Percentiles rank a stretch among this genome's conserved stretches.
Conservation (phyloP, 768 basidiomycete species). For the Mycena chlorophos region DNA sequence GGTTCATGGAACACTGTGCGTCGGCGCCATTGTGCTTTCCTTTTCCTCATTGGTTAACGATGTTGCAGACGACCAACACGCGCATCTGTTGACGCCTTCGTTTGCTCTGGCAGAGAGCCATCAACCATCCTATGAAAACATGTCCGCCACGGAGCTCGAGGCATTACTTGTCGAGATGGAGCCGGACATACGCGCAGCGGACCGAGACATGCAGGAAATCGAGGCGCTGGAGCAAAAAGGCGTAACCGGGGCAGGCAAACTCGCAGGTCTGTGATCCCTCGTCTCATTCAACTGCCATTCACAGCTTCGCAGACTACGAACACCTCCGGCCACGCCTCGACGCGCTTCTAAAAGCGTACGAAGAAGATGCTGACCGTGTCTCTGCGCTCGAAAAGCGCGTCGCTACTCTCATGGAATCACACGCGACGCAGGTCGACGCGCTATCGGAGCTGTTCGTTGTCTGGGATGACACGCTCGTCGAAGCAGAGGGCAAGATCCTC, state of each 20-base stretch:
- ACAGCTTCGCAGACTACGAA: conserved; percentile 52
- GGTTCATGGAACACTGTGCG: conserved; percentile 76
- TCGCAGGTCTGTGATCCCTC: conserved; percentile 46
- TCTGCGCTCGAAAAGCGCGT: conserved; percentile 65
- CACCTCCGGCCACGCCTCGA: conserved; percentile 67
- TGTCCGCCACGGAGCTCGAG: conserved; percentile 69
- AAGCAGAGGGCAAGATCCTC: conserved; percentile 59
- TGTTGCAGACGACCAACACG: conserved; percentile 69
- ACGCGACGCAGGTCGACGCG: conserved; percentile 76
- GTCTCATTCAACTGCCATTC: neutral
- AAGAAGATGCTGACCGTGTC: conserved; percentile 59
- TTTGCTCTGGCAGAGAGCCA: conserved; percentile 61
- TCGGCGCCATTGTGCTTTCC: conserved; percentile 16
- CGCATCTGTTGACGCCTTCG: conserved; percentile 69
- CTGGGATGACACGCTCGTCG: conserved; percentile 79
- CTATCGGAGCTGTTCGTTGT: conserved; percentile 82
- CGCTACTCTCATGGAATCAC: conserved; percentile 61
- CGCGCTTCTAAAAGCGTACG: conserved; percentile 54
- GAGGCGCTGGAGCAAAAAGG: conserved; percentile 68
- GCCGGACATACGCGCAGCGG: conserved; percentile 78
- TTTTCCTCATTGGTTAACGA: neutral
- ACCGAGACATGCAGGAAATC: conserved; percentile 80
- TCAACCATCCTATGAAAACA: conserved; percentile 57
- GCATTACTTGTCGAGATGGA: conserved; percentile 79
- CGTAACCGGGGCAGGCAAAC: conserved; percentile 69